Conservation (phyloP, 1,284 basidiomycete genomes). For the Pascua sp. region DNA sequence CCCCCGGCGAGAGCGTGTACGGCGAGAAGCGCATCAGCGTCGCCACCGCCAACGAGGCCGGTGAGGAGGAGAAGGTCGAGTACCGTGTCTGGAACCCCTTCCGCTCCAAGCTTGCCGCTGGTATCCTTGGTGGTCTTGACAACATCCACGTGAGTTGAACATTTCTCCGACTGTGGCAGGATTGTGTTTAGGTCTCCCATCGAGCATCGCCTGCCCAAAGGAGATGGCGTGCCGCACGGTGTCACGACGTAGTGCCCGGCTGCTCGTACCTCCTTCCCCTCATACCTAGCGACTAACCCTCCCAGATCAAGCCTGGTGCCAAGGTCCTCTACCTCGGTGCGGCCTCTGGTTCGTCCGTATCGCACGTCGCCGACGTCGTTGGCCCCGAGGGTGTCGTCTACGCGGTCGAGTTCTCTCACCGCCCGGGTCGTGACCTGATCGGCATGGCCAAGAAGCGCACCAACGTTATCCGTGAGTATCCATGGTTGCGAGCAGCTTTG, state of each 20-base stretch:
- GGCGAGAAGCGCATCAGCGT: conserved; percentile 94
- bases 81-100: conserved; percentile 99
- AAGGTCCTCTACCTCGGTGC: conserved; percentile 98
- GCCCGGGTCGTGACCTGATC: conserved; percentile 95
- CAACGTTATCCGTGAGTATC: conserved; percentile 73
- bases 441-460: conserved; percentile 99
- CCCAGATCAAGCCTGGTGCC: conserved; percentile 76
- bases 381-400: conserved; percentile 96
- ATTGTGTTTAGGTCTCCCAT: neutral
- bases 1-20: conserved; percentile 95
- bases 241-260: too few species aligned
- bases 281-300: neutral
- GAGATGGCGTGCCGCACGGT: too few species aligned
- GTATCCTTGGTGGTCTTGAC: conserved; percentile 93
- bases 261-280: too few species aligned
- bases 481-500: too few species aligned
- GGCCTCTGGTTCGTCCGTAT: conserved; percentile 89
- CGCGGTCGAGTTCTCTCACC: conserved; percentile 95
- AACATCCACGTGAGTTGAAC: conserved; percentile 63
- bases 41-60: conserved; percentile 62
- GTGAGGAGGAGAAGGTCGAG: conserved; percentile 78
- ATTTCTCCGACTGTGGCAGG: neutral
- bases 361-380: conserved; percentile 97
- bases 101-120: conserved; percentile 93
- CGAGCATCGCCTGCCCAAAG: neutral